Evolutionary conservation across 345 rosid genomes (phyloP).

Genomic region (Hirschfeldia incana): DNA sequence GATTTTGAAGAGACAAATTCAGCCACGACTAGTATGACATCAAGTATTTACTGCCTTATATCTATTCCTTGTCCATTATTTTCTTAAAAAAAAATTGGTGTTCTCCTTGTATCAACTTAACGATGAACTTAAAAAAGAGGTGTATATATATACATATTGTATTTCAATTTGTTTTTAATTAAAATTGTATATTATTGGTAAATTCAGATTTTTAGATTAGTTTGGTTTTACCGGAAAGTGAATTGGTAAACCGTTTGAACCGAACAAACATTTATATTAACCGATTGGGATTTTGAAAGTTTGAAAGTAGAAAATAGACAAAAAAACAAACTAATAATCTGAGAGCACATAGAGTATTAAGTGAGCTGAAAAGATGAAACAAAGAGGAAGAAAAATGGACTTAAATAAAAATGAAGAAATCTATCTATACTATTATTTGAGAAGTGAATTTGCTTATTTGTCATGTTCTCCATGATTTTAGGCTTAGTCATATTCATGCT

Average conservation of each 20-base stretch:
- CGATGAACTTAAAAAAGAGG: neutral
- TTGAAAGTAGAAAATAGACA: neutral
- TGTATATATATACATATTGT: neutral
- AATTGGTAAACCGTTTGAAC: neutral
- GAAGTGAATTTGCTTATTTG: no score
- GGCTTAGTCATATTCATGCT: no score
- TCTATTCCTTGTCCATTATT: slow-evolving; percentile 12
- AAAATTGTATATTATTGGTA: neutral
- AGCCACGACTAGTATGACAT: slow-evolving; percentile 33
- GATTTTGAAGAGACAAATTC: slow-evolving; percentile 42
- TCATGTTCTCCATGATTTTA: no score
- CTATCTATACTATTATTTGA: no score
- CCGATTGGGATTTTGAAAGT: neutral
- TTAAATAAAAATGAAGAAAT: neutral
- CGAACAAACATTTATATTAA: neutral
- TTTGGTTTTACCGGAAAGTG: neutral
- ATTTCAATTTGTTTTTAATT: neutral
- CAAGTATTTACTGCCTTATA: slow-evolving; percentile 34
- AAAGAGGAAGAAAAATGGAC: neutral
- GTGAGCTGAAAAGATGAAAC: neutral
- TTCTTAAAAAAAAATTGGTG: neutral
- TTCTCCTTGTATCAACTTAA: neutral
- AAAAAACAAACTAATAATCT: neutral
- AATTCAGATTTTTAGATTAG: neutral
- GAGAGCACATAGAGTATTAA: neutral